These are phyloP conservation scores for Tetraselmis striata DNA, from an alignment of 139 green algal genomes.

Conservation along the genomic window DNA sequence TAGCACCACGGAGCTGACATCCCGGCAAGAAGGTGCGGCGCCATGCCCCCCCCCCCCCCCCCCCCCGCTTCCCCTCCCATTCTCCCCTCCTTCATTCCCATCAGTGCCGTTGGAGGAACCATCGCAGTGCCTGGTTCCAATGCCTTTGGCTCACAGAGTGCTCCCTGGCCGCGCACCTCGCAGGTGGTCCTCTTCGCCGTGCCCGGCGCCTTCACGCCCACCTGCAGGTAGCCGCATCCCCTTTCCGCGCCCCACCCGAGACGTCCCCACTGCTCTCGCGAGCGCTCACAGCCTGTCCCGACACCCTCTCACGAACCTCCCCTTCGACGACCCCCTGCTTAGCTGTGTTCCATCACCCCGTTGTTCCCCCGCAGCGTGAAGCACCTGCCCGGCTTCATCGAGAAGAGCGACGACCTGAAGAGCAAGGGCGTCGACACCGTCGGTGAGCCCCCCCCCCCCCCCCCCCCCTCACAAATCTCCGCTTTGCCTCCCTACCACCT, in stretches of 20 bases:
- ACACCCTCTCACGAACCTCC: too few species aligned
- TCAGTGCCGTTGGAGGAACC: too few species aligned
- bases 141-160: neutral
- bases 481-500: neutral
- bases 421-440: slow-evolving; percentile 87
- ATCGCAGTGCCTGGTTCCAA: too few species aligned
- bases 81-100: neutral
- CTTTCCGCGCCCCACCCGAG: too few species aligned
- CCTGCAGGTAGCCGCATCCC: too few species aligned
- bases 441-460: slow-evolving; percentile 11
- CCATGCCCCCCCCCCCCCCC: neutral
- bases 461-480: neutral
- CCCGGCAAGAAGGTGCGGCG: slow-evolving; percentile 92
- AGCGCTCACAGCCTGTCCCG: too few species aligned
- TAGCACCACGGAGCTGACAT: slow-evolving; percentile 60
- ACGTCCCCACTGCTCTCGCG: too few species aligned
- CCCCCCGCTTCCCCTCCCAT: neutral
- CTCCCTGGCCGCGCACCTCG: neutral
- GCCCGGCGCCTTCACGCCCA: slow-evolving; percentile 86
- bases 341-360: neutral
- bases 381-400: slow-evolving; percentile 86
- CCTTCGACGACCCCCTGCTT: too few species aligned
- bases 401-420: slow-evolving; percentile 89
- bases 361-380: slow-evolving; percentile 47
- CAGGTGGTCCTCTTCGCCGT: slow-evolving; percentile 84